Percentiles rank a stretch among this genome's conserved stretches.
phyloP scores from a whole-genome alignment of 192 early-diverging fungal species.

The Phycomyces nitens region DNA sequence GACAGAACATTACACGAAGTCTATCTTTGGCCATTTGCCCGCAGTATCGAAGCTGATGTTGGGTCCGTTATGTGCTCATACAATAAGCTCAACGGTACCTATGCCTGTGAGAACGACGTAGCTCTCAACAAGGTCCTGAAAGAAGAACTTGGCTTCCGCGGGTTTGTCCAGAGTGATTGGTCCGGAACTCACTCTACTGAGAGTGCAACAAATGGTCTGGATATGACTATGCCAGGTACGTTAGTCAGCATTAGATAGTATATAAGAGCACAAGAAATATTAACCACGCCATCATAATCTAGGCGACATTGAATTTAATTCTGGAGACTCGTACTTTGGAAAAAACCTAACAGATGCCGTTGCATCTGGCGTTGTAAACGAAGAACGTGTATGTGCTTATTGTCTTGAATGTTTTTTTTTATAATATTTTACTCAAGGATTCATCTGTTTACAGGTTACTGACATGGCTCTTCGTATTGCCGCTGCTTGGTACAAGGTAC shows the following conservation, averaged over 20 bases:
- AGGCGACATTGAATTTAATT: conserved; percentile 27
- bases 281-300: not conserved
- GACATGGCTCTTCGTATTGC: conserved; percentile 26
- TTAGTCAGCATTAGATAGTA: conserved; percentile 3
- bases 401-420: too few species aligned
- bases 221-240: conserved; percentile 39
- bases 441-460: not conserved
- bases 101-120: conserved; percentile 54
- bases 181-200: conserved; percentile 41
- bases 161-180: conserved; percentile 63
- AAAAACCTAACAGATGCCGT: conserved; percentile 19
- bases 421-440: too few species aligned
- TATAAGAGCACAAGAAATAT: conserved; percentile 32
- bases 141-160: conserved; percentile 51
- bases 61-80: conserved; percentile 63
- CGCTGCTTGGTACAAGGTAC: conserved; percentile 34
- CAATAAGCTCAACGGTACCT: conserved; percentile 54
- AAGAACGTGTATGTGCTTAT: conserved; percentile 11
- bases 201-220: conserved; percentile 39
- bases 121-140: conserved; percentile 48
- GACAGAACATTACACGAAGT: conserved; percentile 56
- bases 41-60: conserved; percentile 51
- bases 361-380: not conserved
- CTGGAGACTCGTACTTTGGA: conserved; percentile 28
- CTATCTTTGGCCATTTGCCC: conserved; percentile 58